These are phyloP conservation scores for Oemleria cerasiformis DNA, from an alignment of 306 rosid genomes.

Conservation along the genomic window DNA sequence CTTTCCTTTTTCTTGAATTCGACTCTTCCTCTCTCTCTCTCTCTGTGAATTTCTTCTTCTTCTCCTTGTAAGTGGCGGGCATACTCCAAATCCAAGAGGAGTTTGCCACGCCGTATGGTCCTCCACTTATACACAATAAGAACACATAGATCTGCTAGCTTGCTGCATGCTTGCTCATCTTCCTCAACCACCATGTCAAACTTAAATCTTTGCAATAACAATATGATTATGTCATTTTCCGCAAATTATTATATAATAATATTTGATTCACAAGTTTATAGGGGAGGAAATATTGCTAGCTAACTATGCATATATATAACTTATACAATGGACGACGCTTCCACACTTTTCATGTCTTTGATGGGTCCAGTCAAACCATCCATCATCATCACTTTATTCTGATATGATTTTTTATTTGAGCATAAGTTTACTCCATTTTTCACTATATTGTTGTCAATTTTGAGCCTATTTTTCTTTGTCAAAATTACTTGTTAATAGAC, in stretches of 20 bases:
- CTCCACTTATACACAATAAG: neutral
- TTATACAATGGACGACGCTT: neutral
- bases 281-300: no score
- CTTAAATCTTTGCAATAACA: no score
- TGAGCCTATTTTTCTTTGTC: no score
- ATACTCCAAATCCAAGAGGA: no score
- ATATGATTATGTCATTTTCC: no score
- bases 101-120: neutral
- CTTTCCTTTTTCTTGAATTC: neutral
- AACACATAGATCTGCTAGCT: slow-evolving; percentile 13
- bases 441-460: neutral
- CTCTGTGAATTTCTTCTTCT: neutral
- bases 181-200: no score
- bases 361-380: neutral
- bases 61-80: no score
- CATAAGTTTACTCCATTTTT: neutral
- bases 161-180: neutral
- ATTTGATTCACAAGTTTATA: no score
- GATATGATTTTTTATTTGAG: neutral
- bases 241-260: no score
- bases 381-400: neutral
- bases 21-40: slow-evolving; percentile 19
- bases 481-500: no score
- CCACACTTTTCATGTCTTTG: neutral
- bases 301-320: no score